Evolutionary conservation across 2,329 filamentous ascomycete species (phyloP).

Genomic region (Ophiostoma tasmaniense): DNA sequence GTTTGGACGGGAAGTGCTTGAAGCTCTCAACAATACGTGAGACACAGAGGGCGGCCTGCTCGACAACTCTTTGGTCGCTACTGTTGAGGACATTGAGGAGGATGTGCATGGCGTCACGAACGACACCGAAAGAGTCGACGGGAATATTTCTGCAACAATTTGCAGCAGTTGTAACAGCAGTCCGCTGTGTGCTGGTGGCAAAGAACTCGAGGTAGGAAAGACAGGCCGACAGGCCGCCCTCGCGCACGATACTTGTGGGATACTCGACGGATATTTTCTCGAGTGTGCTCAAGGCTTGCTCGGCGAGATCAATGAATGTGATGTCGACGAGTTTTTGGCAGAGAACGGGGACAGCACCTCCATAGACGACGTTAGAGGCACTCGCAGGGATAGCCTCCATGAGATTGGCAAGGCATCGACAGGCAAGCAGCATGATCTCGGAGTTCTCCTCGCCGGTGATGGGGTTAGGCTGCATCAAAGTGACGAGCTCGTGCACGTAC

Average conservation of each 20-base stretch:
- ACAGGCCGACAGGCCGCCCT: conserved; percentile 92
- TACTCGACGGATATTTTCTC: conserved; percentile 98
- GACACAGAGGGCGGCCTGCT: conserved; percentile 92
- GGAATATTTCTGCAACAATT: conserved; percentile 98
- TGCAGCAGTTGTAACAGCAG: conserved; percentile 91
- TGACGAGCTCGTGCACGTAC: conserved; percentile 89
- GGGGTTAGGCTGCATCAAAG: conserved; percentile 84
- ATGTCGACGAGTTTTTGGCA: conserved; percentile 95
- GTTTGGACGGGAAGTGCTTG: conserved; percentile 73
- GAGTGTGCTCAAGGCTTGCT: conserved; percentile 91
- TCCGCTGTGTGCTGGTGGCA: conserved; percentile 90
- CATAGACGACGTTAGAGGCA: conserved; percentile 92
- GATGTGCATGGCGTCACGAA: conserved; percentile 94
- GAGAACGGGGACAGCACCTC: conserved; percentile 87
- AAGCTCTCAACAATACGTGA: conserved; percentile 96
- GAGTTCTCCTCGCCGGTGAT: conserved; percentile 78
- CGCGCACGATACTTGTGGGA: conserved; percentile 86
- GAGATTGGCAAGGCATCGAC: conserved; percentile 87
- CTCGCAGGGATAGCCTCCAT: conserved; percentile 95
- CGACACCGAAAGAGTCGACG: conserved; percentile 82
- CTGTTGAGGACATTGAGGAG: conserved; percentile 82
- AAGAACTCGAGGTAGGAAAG: conserved; percentile 96
- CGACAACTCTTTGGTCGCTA: conserved; percentile 92
- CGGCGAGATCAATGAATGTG: conserved; percentile 91
- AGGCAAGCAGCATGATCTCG: conserved; percentile 94